These are phyloP conservation scores for Trichosporon ovoides DNA, from an alignment of 1,284 basidiomycete species.

Conservation along the genomic window DNA sequence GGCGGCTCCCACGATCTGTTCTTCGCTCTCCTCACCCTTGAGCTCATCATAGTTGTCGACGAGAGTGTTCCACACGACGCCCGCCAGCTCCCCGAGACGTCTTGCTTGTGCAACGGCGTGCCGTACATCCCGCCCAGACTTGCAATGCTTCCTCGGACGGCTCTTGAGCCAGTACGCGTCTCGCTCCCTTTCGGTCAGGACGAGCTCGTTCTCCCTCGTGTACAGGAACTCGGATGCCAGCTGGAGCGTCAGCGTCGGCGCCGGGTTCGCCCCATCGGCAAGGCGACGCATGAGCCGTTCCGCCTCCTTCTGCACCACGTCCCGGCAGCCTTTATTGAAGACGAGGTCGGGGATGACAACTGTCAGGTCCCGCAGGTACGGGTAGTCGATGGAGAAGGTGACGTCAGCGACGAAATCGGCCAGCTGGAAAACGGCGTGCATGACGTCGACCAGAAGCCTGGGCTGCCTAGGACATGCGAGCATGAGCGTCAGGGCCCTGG, in stretches of 20 bases:
- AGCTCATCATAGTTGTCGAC: neutral
- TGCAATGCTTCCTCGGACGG: neutral
- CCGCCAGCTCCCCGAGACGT: neutral
- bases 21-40: neutral
- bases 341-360: neutral
- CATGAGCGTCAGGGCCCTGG: neutral
- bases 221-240: neutral
- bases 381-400: neutral
- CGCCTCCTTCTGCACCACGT: neutral
- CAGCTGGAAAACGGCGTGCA: neutral
- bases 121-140: neutral
- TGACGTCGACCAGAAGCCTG: neutral
- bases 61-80: neutral
- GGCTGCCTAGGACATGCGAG: neutral
- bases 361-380: neutral
- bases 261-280: no score
- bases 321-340: neutral
- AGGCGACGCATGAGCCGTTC: neutral
- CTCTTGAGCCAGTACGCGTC: neutral
- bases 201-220: neutral
- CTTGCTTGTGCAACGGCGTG: neutral
- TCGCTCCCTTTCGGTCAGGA: neutral
- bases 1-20: neutral
- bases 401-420: neutral
- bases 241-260: no score